A percentile compares a stretch with the other conserved stretches of the same genome.
phyloP scores from a whole-genome alignment of 1,284 basidiomycete species.

The Coniferiporia sulphurascens region DNA sequence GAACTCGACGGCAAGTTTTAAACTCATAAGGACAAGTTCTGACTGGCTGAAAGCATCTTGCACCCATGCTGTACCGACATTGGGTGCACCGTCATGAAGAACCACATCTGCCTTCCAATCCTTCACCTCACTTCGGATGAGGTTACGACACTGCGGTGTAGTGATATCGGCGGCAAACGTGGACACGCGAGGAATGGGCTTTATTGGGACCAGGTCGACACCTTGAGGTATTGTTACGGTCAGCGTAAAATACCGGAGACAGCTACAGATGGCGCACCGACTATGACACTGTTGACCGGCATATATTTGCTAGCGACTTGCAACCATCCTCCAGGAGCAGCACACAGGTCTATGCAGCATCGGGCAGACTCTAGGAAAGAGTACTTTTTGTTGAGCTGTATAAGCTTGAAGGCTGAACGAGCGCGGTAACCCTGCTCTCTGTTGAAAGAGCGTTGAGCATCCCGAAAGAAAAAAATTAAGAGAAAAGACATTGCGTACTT shows the following conservation, averaged over 20 bases:
- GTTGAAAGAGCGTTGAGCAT: constrained; percentile 22
- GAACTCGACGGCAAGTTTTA: constrained; percentile 97
- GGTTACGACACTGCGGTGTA: constrained; percentile 84
- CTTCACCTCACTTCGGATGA: constrained; percentile 86
- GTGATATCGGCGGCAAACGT: constrained; percentile 97
- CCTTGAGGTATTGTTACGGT: constrained; percentile 38
- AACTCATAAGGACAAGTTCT: constrained; percentile 93
- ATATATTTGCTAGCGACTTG: constrained; percentile 99
- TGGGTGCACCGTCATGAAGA: constrained; percentile 99
- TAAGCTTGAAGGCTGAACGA: constrained; percentile 99
- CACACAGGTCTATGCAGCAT: constrained; percentile 98
- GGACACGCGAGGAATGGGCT: constrained; percentile 89
- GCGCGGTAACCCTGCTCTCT: constrained; percentile 99
- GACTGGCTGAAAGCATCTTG: constrained; percentile 98
- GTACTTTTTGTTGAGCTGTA: constrained; percentile 99
- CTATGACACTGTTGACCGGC: constrained; percentile 92
- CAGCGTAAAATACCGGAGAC: constrained; percentile 9
- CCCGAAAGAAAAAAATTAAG: background rate
- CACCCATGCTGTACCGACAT: constrained; percentile 99
- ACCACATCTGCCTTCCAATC: constrained; percentile 99
- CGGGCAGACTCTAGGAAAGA: constrained; percentile 85
- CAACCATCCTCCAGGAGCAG: constrained; percentile 98
- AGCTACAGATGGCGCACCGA: constrained; percentile 54
- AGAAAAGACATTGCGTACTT: constrained; percentile 50
- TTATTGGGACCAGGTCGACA: constrained; percentile 95